Evolutionary conservation across 495 filamentous ascomycete species (phyloP).

Genomic region (Baudoinia panamericana): DNA sequence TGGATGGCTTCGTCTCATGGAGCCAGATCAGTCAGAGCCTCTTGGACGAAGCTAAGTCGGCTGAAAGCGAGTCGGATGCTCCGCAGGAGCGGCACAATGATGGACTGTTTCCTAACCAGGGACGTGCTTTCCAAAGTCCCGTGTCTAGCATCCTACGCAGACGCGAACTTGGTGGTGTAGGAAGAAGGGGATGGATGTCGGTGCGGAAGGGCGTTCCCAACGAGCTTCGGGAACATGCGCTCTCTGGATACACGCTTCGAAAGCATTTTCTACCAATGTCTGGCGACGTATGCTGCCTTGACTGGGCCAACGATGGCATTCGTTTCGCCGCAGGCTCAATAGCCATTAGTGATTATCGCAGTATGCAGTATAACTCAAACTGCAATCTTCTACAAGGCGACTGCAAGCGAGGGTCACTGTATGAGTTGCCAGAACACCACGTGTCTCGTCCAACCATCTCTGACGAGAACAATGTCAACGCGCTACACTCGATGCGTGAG

Average conservation of each 20-base stretch:
- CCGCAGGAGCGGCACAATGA: neutral
- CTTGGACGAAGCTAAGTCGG: neutral
- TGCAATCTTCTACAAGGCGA: constrained; percentile 69
- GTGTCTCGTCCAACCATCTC: constrained; percentile 39
- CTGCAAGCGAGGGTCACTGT: constrained; percentile 37
- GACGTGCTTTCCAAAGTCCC: constrained; percentile 5
- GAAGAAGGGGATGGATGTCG: constrained; percentile 17
- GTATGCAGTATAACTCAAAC: constrained; percentile 71
- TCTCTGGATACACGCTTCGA: constrained; percentile 21
- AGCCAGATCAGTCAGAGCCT: neutral
- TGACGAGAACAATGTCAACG: constrained; percentile 29
- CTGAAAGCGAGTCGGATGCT: constrained; percentile 3
- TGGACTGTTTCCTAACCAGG: neutral
- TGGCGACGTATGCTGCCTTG: constrained; percentile 45
- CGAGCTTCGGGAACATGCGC: constrained; percentile 20
- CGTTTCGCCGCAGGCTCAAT: constrained; percentile 48
- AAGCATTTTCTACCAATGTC: constrained; percentile 31
- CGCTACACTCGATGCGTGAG: constrained; percentile 43
- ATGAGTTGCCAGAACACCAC: constrained; percentile 59
- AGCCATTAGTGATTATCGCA: constrained; percentile 57
- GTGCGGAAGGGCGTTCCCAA: constrained; percentile 12
- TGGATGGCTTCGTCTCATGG: constrained; percentile 14
- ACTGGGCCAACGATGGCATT: constrained; percentile 39
- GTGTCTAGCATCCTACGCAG: constrained; percentile 21
- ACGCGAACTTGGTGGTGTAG: constrained; percentile 23